Base-by-base conservation (phyloP, 2,329 filamentous ascomycete genomes). In the Alternaria ethzedia region DNA sequence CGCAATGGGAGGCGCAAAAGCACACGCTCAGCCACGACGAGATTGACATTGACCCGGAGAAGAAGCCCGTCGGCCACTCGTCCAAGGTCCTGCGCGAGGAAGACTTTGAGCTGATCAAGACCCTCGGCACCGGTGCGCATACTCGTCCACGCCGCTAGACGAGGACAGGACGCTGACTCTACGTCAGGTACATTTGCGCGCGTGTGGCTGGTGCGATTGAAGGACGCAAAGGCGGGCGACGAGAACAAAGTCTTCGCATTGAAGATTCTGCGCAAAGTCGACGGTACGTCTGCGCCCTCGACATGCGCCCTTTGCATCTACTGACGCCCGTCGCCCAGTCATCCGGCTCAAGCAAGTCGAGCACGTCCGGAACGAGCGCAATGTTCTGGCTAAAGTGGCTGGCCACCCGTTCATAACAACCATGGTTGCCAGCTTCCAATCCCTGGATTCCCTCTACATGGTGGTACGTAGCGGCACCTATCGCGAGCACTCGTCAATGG, bases 271-370 rank as follows among this genome's bases (percentile, higher is more conserved):
- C 88, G 91, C 69, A 87, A 87, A 74, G 81, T 82, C 50, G 85
- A 87, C 73, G 82, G 82, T 84, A 78, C 59, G 79, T 68, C 45
- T 51, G 10, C 23, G 25, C 44, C 28, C 20, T 55, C 26, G 3
- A 15, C 23, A 6, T 56, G 32, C 64, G 55, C 54, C 60, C 52
- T 21, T 26, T 58, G 59, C 67, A 63, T 45, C 57, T 62, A 65
- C 72, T 76, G 67, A 75, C 57, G 25, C 59, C 51, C 51, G 21
- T 63, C 55, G 66, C 64, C 49, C 74, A 87, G 90, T 96, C 47
- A 91, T 96, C 78, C 90, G 90, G 67, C 86, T 95, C 61, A 95
- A 95, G 84, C 92, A 96, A 77, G 90, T 95, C 70, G 92, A 95
- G 81, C 92, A 96, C 80, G 92, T 95, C 58, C 90, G 91, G 65